These are phyloP conservation scores for Neohortaea acidophila DNA, from an alignment of 495 filamentous ascomycete genomes.

Conservation along the genomic window DNA sequence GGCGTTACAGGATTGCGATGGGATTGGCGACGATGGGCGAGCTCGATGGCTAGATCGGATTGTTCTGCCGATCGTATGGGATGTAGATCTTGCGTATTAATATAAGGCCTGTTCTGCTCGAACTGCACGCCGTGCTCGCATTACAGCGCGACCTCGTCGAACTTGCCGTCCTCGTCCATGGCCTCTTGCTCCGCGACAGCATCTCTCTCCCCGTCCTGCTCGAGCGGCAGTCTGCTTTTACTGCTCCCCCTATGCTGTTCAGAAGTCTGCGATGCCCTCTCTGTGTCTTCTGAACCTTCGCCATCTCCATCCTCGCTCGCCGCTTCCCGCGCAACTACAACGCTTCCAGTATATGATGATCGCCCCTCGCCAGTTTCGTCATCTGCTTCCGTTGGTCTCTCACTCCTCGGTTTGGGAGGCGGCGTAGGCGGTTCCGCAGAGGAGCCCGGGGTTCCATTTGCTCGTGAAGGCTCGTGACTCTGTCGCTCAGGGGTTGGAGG, in stretches of 20 bases:
- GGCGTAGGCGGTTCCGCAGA: constrained; percentile 8
- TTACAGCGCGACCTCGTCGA: constrained; percentile 16
- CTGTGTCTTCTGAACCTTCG: constrained; percentile 12
- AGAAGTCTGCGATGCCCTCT: background rate
- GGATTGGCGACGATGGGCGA: no score
- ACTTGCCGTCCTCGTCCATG: constrained; percentile 11
- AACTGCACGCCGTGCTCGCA: no score
- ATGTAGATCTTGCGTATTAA: no score
- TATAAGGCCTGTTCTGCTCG: no score
- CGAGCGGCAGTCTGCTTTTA: background rate
- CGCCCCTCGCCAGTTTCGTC: constrained; percentile 18
- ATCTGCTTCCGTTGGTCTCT: constrained; percentile 6
- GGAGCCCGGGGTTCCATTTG: constrained; percentile 6
- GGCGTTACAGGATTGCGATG: no score
- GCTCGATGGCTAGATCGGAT: no score
- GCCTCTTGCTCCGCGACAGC: constrained; percentile 7
- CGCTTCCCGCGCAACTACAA: constrained; percentile 10
- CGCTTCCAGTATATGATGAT: background rate
- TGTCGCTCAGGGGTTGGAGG: constrained; percentile 29
- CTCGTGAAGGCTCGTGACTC: background rate
- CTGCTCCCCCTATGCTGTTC: background rate
- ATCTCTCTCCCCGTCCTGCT: constrained; percentile 3
- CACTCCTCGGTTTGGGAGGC: constrained; percentile 1
- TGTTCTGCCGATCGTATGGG: no score
- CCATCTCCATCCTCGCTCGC: constrained; percentile 26